phyloP scores from a whole-genome alignment of 2,329 filamentous ascomycete genomes.

The Trichophyton schoenleinii region DNA sequence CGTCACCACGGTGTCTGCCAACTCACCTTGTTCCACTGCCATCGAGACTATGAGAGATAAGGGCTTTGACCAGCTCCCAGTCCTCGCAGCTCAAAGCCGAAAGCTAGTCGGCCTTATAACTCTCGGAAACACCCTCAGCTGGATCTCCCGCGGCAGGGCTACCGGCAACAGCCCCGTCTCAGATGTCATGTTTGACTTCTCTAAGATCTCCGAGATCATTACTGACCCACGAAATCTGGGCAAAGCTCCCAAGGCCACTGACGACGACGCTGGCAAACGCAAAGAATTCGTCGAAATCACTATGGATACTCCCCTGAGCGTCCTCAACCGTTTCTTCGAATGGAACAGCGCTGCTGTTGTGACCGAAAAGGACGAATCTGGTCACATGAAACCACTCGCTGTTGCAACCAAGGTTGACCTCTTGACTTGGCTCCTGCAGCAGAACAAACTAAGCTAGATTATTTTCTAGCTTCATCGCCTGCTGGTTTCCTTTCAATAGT shows the following conservation, averaged over 20 bases:
- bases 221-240: constrained; percentile 64
- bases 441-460: constrained; percentile 24
- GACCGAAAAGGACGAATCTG: constrained; percentile 57
- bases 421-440: constrained; percentile 78
- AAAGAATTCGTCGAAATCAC: constrained; percentile 89
- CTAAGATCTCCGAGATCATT: constrained; percentile 71
- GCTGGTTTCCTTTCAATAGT: not conserved
- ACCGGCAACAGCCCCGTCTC: constrained; percentile 59
- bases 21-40: constrained; percentile 65
- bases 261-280: constrained; percentile 21
- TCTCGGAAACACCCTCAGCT: constrained; percentile 83
- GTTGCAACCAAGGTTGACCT: constrained; percentile 96
- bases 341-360: constrained; percentile 96
- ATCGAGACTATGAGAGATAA: constrained; percentile 98
- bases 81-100: constrained; percentile 56
- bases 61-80: constrained; percentile 93
- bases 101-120: constrained; percentile 86
- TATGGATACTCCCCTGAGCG: constrained; percentile 68
- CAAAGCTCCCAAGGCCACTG: constrained; percentile 20
- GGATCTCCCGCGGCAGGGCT: constrained; percentile 73
- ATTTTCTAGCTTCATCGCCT: not conserved
- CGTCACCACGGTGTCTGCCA: constrained; percentile 67
- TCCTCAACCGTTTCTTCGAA: constrained; percentile 86
- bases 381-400: constrained; percentile 63
- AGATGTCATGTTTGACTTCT: constrained; percentile 95